A percentile compares a stretch with the other conserved stretches of the same genome.
Conservation (phyloP, 148 eudicot genomes). For the Amaranthus hypochondriacus region DNA sequence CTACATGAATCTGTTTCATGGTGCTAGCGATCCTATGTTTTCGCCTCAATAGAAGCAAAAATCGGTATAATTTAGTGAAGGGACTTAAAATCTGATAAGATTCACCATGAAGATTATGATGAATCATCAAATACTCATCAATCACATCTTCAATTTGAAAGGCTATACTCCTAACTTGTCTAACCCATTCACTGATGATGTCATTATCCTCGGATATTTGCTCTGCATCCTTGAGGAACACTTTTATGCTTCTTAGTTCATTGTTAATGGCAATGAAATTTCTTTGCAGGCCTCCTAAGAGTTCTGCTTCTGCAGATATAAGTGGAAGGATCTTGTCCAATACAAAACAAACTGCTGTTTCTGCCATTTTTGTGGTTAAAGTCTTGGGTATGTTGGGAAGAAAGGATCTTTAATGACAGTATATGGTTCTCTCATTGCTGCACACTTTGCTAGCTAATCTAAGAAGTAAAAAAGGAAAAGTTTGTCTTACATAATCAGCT, state of each 20-base stretch:
- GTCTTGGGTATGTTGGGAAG: no score
- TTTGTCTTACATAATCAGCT: no score
- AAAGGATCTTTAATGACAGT: no score
- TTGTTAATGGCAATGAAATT: neutral
- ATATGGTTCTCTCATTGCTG: no score
- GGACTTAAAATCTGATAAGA: neutral
- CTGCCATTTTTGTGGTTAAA: neutral
- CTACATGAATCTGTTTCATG: neutral
- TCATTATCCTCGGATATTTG: neutral
- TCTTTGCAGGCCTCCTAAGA: neutral
- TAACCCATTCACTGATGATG: conserved; percentile 2
- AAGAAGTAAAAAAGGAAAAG: no score
- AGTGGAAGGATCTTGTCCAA: neutral
- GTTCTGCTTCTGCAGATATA: neutral
- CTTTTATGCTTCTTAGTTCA: conserved; percentile 1
- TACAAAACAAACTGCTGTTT: neutral
- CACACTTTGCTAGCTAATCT: no score
- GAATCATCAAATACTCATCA: neutral
- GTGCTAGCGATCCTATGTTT: neutral
- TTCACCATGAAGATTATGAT: neutral
- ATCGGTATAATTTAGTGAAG: neutral
- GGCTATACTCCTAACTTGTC: conserved; percentile 1
- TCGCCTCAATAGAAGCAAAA: neutral
- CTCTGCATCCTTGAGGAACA: conserved; percentile 2
- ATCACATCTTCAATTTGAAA: neutral